Percentiles rank a stretch among this genome's conserved stretches.
Evolutionary conservation across 1,284 basidiomycete genomes (phyloP).

Genomic region (Heimioporus punctisporus): DNA sequence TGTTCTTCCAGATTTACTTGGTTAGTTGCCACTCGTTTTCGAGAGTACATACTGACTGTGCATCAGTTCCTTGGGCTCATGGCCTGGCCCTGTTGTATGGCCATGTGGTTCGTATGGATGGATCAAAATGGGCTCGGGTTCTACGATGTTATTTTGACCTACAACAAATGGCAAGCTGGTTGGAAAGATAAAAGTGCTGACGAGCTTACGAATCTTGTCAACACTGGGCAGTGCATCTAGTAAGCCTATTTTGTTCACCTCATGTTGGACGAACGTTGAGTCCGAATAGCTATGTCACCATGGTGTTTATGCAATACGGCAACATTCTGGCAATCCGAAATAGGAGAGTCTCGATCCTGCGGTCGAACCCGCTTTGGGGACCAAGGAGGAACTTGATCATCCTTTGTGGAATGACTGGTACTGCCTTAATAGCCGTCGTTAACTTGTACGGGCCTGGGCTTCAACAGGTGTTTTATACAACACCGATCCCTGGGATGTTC

Average conservation of each 20-base stretch:
- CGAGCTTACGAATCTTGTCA: constrained; percentile 34
- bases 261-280: constrained; percentile 1
- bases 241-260: constrained; percentile 32
- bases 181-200: constrained; percentile 31
- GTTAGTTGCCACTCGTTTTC: constrained; percentile 15
- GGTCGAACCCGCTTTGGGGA: constrained; percentile 41
- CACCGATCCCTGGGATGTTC: constrained; percentile 43
- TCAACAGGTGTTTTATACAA: constrained; percentile 39
- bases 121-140: constrained; percentile 36
- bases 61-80: constrained; percentile 45
- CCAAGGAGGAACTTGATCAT: constrained; percentile 39
- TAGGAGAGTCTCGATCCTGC: constrained; percentile 35
- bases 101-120: constrained; percentile 44
- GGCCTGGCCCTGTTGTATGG: constrained; percentile 48
- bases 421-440: constrained; percentile 39
- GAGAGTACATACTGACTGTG: background rate
- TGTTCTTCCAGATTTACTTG: constrained; percentile 36
- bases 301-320: constrained; percentile 40
- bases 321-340: constrained; percentile 37
- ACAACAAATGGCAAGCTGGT: constrained; percentile 37
- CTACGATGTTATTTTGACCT: constrained; percentile 42
- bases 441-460: constrained; percentile 44
- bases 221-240: constrained; percentile 45
- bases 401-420: constrained; percentile 38
- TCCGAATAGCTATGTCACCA: constrained; percentile 41